These are phyloP conservation scores for Rhizopogon vesiculosus DNA, from an alignment of 768 basidiomycete genomes.

Conservation along the genomic window DNA sequence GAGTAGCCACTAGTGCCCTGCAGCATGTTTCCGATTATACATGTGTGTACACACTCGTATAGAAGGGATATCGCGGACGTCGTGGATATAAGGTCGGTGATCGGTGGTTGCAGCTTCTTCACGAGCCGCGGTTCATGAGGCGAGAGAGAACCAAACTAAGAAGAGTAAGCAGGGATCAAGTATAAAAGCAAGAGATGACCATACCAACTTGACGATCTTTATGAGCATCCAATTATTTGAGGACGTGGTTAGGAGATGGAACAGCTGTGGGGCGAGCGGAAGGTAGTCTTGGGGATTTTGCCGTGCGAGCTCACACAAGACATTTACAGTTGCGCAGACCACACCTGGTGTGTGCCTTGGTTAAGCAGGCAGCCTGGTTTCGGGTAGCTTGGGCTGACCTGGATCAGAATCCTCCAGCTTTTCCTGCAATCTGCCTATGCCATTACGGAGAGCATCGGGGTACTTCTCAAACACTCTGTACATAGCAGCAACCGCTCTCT, in stretches of 20 bases:
- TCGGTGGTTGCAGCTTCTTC: slow-evolving; percentile 89
- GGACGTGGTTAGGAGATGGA: slow-evolving; percentile 88
- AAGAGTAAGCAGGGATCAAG: not conserved
- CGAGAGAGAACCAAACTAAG: slow-evolving; percentile 87
- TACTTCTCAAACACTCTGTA: slow-evolving; percentile 80
- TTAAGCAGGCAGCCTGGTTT: not conserved
- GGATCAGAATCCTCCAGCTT: slow-evolving; percentile 76
- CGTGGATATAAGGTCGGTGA: slow-evolving; percentile 92
- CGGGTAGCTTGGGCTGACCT: slow-evolving; percentile 32
- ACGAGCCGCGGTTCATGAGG: slow-evolving; percentile 92
- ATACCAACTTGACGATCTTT: slow-evolving; percentile 93
- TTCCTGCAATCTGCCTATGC: slow-evolving; percentile 68
- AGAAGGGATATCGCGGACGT: slow-evolving; percentile 93
- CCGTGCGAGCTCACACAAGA: slow-evolving; percentile 88
- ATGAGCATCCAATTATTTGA: slow-evolving; percentile 99
- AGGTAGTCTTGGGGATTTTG: slow-evolving; percentile 78
- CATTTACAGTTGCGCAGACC: slow-evolving; percentile 90
- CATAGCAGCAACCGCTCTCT: slow-evolving; percentile 81
- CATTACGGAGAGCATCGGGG: slow-evolving; percentile 69
- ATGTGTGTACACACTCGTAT: slow-evolving; percentile 98
- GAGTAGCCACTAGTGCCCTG: slow-evolving; percentile 71
- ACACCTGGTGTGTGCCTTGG: slow-evolving; percentile 52
- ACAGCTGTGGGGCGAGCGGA: slow-evolving; percentile 85
- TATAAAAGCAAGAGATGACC: slow-evolving; percentile 12
- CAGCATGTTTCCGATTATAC: slow-evolving; percentile 96